A percentile compares a stretch with the other conserved stretches of the same genome.
These are phyloP conservation scores for Carallia pectinifolia DNA, from an alignment of 345 rosid species.

Conservation along the genomic window DNA sequence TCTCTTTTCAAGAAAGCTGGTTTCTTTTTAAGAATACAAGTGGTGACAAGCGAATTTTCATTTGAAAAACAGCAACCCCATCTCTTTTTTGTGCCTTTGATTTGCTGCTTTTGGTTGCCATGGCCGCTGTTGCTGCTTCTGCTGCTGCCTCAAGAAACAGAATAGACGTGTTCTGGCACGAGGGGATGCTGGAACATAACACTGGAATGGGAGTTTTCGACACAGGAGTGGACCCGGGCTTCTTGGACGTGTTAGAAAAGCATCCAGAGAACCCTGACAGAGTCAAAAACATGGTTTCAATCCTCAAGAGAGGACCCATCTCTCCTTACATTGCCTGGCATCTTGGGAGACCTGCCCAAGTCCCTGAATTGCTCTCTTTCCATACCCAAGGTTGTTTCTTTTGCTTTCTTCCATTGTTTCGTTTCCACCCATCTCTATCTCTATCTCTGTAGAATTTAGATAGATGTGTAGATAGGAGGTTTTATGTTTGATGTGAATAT, in stretches of 20 bases:
- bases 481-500: too few species aligned
- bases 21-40: too few species aligned
- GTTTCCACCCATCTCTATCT: conserved; percentile 15
- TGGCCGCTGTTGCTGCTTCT: conserved; percentile 11
- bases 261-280: conserved; percentile 87
- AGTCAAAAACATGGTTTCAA: conserved; percentile 74
- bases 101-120: neutral
- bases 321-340: conserved; percentile 68
- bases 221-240: conserved; percentile 60
- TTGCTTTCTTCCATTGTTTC: neutral
- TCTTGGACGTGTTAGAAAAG: conserved; percentile 69
- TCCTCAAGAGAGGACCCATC: conserved; percentile 78
- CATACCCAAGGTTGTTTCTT: conserved; percentile 51
- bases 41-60: too few species aligned
- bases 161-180: conserved; percentile 77
- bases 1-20: too few species aligned
- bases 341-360: conserved; percentile 48
- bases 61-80: too few species aligned
- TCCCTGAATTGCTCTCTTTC: conserved; percentile 64
- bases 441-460: too few species aligned
- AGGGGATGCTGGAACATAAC: conserved; percentile 75
- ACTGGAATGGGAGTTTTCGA: conserved; percentile 70
- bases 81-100: neutral
- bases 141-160: conserved; percentile 13
- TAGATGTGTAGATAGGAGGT: too few species aligned